A percentile compares a stretch with the other conserved stretches of the same genome.
phyloP scores from a whole-genome alignment of 2,329 filamentous ascomycete species.

The Botryosphaeria dothidea region DNA sequence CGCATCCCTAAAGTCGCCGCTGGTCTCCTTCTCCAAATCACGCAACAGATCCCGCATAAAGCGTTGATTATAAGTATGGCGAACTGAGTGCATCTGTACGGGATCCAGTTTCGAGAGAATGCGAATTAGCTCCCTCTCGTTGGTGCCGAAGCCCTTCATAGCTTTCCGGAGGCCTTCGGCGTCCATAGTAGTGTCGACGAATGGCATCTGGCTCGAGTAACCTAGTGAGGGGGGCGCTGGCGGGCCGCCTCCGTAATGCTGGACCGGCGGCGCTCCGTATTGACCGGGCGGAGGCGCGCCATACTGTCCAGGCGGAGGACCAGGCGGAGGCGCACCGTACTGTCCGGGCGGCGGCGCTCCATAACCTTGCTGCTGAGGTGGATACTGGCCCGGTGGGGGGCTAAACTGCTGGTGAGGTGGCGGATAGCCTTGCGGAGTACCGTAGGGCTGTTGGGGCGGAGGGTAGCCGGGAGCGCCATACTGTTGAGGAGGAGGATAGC shows the following conservation, averaged over 20 bases:
- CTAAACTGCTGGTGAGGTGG: conserved; percentile 20
- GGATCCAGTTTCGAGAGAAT: conserved; percentile 74
- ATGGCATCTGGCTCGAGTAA: conserved; percentile 69
- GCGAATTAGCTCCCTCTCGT: conserved; percentile 75
- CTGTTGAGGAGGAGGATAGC: conserved; percentile 32
- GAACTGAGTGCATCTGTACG: conserved; percentile 66
- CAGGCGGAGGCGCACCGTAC: conserved; percentile 39
- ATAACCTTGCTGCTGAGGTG: conserved; percentile 39
- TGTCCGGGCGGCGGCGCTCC: conserved; percentile 30
- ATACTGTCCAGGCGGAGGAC: conserved; percentile 24
- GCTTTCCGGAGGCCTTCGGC: conserved; percentile 73
- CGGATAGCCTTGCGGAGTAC: conserved; percentile 27
- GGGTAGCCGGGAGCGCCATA: conserved; percentile 16
- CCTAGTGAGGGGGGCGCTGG: conserved; percentile 69
- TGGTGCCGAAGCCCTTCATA: conserved; percentile 93
- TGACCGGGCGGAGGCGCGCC: conserved; percentile 25
- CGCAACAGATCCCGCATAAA: conserved; percentile 69
- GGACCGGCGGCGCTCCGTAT: conserved; percentile 43
- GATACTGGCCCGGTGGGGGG: conserved; percentile 23
- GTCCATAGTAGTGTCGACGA: conserved; percentile 65
- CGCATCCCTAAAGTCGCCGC: conserved; percentile 71
- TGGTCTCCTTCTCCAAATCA: conserved; percentile 77
- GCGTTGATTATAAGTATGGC: conserved; percentile 62
- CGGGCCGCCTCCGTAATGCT: conserved; percentile 31
- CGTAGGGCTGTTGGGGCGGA: conserved; percentile 18